A percentile compares a stretch with the other conserved stretches of the same genome.
Conservation (phyloP, 1,284 basidiomycete genomes). For the Sanghuangporus sanghuang region DNA sequence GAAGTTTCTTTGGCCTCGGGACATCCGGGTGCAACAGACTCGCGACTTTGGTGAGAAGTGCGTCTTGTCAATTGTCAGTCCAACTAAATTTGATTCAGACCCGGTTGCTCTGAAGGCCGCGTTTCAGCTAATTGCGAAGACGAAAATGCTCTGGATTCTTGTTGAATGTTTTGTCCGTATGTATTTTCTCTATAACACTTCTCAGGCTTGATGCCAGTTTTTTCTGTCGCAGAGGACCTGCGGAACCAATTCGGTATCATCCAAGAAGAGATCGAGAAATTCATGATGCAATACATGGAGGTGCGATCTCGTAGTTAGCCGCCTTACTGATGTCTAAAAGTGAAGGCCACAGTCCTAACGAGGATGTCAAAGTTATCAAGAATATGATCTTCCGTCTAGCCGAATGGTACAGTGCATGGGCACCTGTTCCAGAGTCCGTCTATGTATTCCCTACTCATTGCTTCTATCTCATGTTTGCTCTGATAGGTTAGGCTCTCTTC, state of each 20-base stretch:
- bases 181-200: not conserved
- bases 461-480: slow-evolving; percentile 7
- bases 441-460: not conserved
- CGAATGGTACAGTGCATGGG: slow-evolving; percentile 66
- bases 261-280: slow-evolving; percentile 49
- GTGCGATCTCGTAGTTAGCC: slow-evolving; percentile 30
- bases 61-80: not conserved
- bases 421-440: slow-evolving; percentile 50
- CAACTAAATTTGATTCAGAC: not conserved
- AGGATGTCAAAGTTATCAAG: slow-evolving; percentile 43
- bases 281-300: slow-evolving; percentile 54
- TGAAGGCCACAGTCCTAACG: slow-evolving; percentile 33
- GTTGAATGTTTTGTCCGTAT: slow-evolving; percentile 15
- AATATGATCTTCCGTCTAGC: slow-evolving; percentile 50
- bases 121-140: slow-evolving; percentile 14
- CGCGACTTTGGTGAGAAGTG: slow-evolving; percentile 32
- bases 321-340: not conserved
- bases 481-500: slow-evolving; percentile 52
- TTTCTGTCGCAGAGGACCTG: slow-evolving; percentile 47
- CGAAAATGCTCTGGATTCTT: slow-evolving; percentile 17
- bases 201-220: not conserved
- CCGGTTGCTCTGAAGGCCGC: slow-evolving; percentile 3
- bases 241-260: slow-evolving; percentile 55
- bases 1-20: slow-evolving; percentile 51
- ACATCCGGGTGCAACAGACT: slow-evolving; percentile 37